Evolutionary conservation across 306 rosid species (phyloP).

Genomic region (Alnus rubra): DNA sequence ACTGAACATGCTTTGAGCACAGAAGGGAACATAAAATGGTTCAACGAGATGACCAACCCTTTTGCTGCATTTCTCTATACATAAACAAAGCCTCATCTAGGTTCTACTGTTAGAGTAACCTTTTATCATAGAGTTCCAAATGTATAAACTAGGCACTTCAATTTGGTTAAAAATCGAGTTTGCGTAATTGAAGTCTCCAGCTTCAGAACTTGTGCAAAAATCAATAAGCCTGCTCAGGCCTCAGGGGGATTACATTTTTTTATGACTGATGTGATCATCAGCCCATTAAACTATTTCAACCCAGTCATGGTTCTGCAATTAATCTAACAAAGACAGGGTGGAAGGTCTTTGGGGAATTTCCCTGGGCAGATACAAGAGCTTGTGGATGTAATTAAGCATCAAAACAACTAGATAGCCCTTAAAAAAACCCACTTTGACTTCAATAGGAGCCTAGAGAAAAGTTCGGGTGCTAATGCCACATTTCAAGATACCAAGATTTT

Average conservation of each 20-base stretch:
- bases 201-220: not conserved
- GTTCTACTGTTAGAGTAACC: slow-evolving; percentile 52
- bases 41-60: slow-evolving; percentile 46
- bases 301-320: not conserved
- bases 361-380: not conserved
- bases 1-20: slow-evolving; percentile 61
- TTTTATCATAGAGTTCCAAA: slow-evolving; percentile 75
- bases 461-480: not conserved
- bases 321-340: not conserved
- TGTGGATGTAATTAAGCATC: not conserved
- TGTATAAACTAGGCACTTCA: slow-evolving; percentile 36
- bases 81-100: slow-evolving; percentile 50
- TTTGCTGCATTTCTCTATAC: slow-evolving; percentile 53
- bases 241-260: not conserved
- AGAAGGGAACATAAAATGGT: slow-evolving; percentile 75
- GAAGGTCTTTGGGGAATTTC: not conserved
- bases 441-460: no score
- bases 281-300: not conserved
- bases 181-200: not conserved
- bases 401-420: not conserved
- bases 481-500: not conserved
- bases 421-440: not conserved
- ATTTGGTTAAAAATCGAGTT: not conserved
- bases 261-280: not conserved
- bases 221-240: not conserved